Conservation (phyloP, 805 yeast species). For the Jamesozyma piceae region DNA sequence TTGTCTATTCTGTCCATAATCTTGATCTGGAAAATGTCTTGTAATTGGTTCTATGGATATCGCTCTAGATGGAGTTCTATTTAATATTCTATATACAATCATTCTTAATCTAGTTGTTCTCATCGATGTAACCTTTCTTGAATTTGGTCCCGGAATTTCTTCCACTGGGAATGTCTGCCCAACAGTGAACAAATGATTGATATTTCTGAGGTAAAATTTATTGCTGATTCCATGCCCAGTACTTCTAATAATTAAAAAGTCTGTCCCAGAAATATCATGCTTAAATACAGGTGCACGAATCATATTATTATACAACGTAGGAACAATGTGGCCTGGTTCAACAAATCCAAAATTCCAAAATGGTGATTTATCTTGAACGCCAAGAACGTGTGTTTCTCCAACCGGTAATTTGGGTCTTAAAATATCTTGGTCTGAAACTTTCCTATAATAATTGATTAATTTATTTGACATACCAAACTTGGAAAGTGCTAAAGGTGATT, state of each 20-base stretch:
- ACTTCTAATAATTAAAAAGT: conserved; percentile 70
- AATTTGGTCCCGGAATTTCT: conserved; percentile 95
- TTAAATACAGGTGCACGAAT: conserved; percentile 85
- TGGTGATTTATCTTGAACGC: conserved; percentile 93
- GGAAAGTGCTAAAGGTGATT: conserved; percentile 69
- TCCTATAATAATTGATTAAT: conserved; percentile 85
- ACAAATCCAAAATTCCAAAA: conserved; percentile 98
- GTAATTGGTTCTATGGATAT: conserved; percentile 81
- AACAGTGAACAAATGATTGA: conserved; percentile 71
- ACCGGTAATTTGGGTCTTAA: conserved; percentile 78
- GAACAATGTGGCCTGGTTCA: conserved; percentile 87
- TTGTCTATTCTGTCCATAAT: conserved; percentile 94
- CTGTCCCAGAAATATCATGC: conserved; percentile 72
- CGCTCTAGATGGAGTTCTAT: conserved; percentile 62
- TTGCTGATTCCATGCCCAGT: conserved; percentile 72
- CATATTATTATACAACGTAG: conserved; percentile 87
- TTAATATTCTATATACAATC: conserved; percentile 84
- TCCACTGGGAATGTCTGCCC: conserved; percentile 91
- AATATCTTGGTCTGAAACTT: conserved; percentile 68
- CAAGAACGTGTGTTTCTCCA: conserved; percentile 93
- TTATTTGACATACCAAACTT: conserved; percentile 95
- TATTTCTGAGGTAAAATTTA: conserved; percentile 55
- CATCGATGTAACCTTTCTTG: conserved; percentile 89
- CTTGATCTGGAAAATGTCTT: conserved; percentile 90
- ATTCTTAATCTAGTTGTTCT: conserved; percentile 83